Percentiles rank a stretch among this genome's conserved stretches.
These are phyloP conservation scores for Apiospora malaysiana DNA, from an alignment of 2,329 filamentous ascomycete genomes.

Conservation along the genomic window DNA sequence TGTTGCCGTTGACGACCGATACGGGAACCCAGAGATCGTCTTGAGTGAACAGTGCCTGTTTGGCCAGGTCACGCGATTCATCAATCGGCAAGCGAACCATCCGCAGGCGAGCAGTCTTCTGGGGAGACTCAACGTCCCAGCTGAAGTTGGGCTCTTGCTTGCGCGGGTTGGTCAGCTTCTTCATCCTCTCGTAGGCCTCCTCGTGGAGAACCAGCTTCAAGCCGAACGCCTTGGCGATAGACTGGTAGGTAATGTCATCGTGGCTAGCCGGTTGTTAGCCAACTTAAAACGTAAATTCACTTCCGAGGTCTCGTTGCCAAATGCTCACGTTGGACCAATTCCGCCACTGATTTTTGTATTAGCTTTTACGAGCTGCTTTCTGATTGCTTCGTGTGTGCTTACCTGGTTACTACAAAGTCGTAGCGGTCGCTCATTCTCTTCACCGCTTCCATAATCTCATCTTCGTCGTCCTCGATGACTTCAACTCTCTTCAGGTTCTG, in stretches of 20 bases:
- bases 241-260: constrained; percentile 96
- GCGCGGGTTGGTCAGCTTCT: constrained; percentile 75
- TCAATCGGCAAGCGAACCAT: constrained; percentile 91
- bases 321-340: constrained; percentile 87
- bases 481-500: constrained; percentile 83
- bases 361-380: not conserved
- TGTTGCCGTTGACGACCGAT: constrained; percentile 85
- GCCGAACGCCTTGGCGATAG: constrained; percentile 87
- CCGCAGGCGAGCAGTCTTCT: constrained; percentile 79
- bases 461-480: constrained; percentile 91
- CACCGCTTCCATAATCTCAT: constrained; percentile 87
- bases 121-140: constrained; percentile 83
- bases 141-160: constrained; percentile 76
- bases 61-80: constrained; percentile 63
- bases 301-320: too few species aligned
- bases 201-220: constrained; percentile 80
- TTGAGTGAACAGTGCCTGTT: constrained; percentile 79
- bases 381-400: not conserved
- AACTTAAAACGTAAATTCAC: not conserved
- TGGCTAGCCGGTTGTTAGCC: constrained; percentile 60
- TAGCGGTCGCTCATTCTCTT: constrained; percentile 86
- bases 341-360: constrained; percentile 66
- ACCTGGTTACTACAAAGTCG: constrained; percentile 91
- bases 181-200: constrained; percentile 82
- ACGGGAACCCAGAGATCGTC: constrained; percentile 93